Conservation (phyloP, 441 rosid genomes). For the Pelargonium myrrhifolium region DNA sequence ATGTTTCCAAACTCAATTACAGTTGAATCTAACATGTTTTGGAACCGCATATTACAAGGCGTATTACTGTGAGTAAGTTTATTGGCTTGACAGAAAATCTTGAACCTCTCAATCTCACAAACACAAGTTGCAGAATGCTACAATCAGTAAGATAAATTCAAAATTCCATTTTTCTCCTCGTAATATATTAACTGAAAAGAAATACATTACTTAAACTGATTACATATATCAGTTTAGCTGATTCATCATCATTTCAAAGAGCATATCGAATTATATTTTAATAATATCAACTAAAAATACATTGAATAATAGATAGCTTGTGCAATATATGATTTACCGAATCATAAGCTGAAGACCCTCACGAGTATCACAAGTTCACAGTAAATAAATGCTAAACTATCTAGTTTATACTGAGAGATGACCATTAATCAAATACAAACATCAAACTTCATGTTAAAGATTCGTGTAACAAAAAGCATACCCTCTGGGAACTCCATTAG, state of each 20-base stretch:
- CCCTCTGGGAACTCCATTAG: slow-evolving; percentile 57
- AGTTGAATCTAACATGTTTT: neutral
- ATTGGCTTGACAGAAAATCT: no score
- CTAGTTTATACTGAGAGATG: neutral
- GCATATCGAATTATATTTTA: no score
- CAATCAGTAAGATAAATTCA: no score
- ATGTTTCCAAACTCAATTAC: neutral
- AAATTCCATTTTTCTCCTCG: no score
- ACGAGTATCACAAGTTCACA: neutral
- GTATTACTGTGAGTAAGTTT: no score
- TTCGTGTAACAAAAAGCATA: slow-evolving; percentile 21
- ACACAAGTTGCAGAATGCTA: no score
- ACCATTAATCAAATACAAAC: neutral
- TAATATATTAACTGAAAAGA: no score
- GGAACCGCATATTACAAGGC: no score
- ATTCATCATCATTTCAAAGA: neutral
- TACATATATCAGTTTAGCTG: no score
- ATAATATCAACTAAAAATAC: neutral
- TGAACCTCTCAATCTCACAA: no score
- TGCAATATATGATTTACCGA: neutral
- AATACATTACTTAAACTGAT: no score
- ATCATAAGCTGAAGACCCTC: neutral
- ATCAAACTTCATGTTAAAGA: neutral
- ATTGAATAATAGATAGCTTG: neutral
- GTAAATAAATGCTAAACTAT: neutral